A percentile compares a stretch with the other conserved stretches of the same genome.
Evolutionary conservation across 2,329 filamentous ascomycete genomes (phyloP).

Genomic region (Aspergillus ustus): DNA sequence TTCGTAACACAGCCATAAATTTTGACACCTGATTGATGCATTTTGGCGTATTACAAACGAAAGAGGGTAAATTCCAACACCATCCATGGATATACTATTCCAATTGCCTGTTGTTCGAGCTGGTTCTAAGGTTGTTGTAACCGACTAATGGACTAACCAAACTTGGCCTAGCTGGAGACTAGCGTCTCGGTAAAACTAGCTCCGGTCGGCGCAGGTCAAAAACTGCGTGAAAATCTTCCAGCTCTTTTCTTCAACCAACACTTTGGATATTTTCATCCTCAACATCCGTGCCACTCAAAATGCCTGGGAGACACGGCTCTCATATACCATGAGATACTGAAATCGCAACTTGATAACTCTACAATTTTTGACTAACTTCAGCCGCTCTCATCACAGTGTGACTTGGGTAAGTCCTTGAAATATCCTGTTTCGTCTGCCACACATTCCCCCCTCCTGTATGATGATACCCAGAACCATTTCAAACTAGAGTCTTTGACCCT

Average conservation of each 20-base stretch:
- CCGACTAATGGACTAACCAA: neutral
- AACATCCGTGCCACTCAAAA: neutral
- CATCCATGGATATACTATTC: too few species aligned
- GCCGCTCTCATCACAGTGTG: conserved; percentile 4
- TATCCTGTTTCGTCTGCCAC: conserved; percentile 2
- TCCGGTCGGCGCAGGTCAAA: conserved; percentile 37
- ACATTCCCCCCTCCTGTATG: conserved; percentile 54
- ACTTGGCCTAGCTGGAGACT: conserved; percentile 3
- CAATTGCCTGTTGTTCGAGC: too few species aligned
- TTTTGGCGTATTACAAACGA: too few species aligned
- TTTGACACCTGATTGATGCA: too few species aligned
- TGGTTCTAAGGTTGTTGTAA: too few species aligned
- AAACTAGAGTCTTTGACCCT: conserved; percentile 98
- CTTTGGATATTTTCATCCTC: conserved; percentile 1
- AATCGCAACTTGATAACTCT: conserved; percentile 21
- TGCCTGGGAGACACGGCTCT: neutral
- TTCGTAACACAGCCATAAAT: too few species aligned
- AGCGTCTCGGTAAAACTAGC: conserved; percentile 33
- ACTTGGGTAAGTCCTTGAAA: conserved; percentile 36
- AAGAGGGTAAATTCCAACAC: too few species aligned
- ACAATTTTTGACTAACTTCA: conserved; percentile 14
- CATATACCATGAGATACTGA: conserved; percentile 4
- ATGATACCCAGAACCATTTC: conserved; percentile 79
- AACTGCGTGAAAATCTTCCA: conserved; percentile 27
- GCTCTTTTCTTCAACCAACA: conserved; percentile 21